Conservation (phyloP, 2,329 filamentous ascomycete genomes). For the Stagonosporopsis tanaceti region DNA sequence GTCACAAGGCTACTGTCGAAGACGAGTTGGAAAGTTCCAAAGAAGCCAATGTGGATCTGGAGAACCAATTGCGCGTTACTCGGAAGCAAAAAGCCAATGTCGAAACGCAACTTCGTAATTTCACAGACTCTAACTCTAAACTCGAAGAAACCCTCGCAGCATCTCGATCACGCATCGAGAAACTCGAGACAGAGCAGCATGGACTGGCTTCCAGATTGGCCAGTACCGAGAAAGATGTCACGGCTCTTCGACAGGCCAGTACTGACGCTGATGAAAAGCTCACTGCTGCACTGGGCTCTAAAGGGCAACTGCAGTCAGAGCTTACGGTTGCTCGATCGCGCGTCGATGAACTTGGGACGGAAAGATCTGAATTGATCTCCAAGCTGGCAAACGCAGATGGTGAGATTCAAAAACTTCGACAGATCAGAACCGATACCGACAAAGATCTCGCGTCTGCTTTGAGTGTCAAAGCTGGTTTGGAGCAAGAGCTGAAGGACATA, state of each 20-base stretch:
- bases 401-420: slow-evolving; percentile 25
- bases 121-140: slow-evolving; percentile 17
- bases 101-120: slow-evolving; percentile 19
- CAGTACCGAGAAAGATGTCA: slow-evolving; percentile 21
- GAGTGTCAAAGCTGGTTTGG: not conserved
- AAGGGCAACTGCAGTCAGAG: slow-evolving; percentile 10
- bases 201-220: slow-evolving; percentile 27
- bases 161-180: slow-evolving; percentile 24
- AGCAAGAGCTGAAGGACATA: not conserved
- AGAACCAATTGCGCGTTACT: slow-evolving; percentile 29
- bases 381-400: slow-evolving; percentile 31
- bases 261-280: slow-evolving; percentile 16
- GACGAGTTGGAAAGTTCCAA: slow-evolving; percentile 26
- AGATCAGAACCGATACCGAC: slow-evolving; percentile 20
- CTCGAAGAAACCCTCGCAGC: slow-evolving; percentile 30
- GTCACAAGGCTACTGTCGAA: slow-evolving; percentile 25
- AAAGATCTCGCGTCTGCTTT: not conserved
- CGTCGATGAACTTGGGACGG: slow-evolving; percentile 21
- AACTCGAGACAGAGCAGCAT: slow-evolving; percentile 26
- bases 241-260: slow-evolving; percentile 23
- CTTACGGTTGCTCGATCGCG: slow-evolving; percentile 17
- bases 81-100: slow-evolving; percentile 21
- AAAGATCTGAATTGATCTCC: slow-evolving; percentile 22
- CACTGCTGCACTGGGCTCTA: not conserved
- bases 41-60: slow-evolving; percentile 25